phyloP scores from a whole-genome alignment of 192 early-diverging fungal genomes.

The Mortierella alpina region DNA sequence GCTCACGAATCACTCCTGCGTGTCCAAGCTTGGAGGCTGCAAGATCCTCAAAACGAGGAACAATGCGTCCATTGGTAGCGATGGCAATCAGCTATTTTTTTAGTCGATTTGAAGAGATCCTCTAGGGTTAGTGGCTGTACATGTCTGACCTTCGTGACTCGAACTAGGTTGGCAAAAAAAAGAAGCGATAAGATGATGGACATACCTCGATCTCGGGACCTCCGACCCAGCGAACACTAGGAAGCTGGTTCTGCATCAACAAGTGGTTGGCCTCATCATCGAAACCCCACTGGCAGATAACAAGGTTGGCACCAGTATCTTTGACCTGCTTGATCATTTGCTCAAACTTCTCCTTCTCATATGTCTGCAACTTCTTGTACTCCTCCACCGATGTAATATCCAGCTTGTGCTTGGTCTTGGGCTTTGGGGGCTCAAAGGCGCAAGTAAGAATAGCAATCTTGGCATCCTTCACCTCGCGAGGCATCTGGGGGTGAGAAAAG shows the following conservation, averaged over 20 bases:
- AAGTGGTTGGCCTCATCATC: constrained; percentile 99
- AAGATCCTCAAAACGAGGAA: constrained; percentile 99
- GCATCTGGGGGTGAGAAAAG: constrained; percentile 99
- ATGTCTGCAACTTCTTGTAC: constrained; percentile 95
- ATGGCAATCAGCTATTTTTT: constrained; percentile 89
- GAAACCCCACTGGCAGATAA: constrained; percentile 99
- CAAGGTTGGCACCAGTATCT: constrained; percentile 96
- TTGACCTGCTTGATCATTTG: constrained; percentile 98
- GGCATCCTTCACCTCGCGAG: constrained; percentile 93
- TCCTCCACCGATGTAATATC: constrained; percentile 99
- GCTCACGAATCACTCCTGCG: constrained; percentile 95
- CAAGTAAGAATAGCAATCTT: constrained; percentile 99
- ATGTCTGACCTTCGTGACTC: constrained; percentile 9
- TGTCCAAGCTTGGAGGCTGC: constrained; percentile 87
- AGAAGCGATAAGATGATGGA: background rate
- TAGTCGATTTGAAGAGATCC: background rate
- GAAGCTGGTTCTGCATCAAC: constrained; percentile 96
- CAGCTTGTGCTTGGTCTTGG: constrained; percentile 99
- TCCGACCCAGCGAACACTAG: constrained; percentile 99
- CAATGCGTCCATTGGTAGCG: constrained; percentile 99
- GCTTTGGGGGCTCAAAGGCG: constrained; percentile 99
- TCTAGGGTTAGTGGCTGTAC: background rate
- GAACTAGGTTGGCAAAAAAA: background rate
- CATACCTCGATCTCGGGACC: constrained; percentile 97
- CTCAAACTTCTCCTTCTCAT: constrained; percentile 97